Evolutionary conservation across 129 eudicot genomes (phyloP).

Genomic region (Lonicera japonica): DNA sequence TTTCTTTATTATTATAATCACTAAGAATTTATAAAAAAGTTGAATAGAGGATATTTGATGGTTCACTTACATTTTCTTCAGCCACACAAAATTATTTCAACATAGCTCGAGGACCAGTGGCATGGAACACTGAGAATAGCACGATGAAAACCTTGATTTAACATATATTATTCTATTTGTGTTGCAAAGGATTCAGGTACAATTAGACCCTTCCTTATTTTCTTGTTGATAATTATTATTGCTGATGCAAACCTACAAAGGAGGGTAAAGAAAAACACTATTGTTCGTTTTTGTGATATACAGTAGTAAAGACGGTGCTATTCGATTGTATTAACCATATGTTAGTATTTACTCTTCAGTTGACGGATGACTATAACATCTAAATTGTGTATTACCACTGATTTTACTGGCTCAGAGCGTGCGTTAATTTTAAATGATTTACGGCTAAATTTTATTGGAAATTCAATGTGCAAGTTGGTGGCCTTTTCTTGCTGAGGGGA

Average conservation of each 20-base stretch:
- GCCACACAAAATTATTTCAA: neutral
- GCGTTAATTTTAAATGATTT: no score
- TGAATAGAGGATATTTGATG: no score
- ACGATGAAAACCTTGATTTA: neutral
- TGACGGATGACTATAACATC: neutral
- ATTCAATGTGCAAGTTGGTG: no score
- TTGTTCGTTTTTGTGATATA: no score
- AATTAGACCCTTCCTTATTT: neutral
- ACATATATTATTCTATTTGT: neutral
- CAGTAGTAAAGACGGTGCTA: neutral
- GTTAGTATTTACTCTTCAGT: neutral
- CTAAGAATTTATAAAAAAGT: no score
- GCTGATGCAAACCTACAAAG: neutral
- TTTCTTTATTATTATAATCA: no score
- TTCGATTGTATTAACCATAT: neutral
- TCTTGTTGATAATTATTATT: neutral
- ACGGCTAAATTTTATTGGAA: no score
- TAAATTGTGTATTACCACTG: no score
- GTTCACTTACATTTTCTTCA: neutral
- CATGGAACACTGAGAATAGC: neutral
- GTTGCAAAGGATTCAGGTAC: neutral
- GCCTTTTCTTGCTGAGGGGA: no score
- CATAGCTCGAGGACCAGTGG: neutral
- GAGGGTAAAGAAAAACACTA: neutral
- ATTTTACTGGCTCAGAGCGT: no score